Evolutionary conservation across 106 monocot species (phyloP).

Genomic region (Xerophyta viscosa): DNA sequence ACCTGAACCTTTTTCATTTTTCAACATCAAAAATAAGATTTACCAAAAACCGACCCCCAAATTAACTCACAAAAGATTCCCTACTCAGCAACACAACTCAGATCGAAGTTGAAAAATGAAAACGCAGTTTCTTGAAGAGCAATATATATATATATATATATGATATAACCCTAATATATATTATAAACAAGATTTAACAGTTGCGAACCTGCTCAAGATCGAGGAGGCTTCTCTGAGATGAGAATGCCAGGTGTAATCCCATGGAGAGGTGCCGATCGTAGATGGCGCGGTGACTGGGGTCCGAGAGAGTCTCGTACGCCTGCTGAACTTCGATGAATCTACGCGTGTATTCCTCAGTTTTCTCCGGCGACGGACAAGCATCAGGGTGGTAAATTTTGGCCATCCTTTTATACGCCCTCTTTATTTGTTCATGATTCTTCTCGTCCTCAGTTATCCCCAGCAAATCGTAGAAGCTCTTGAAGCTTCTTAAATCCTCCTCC

Average conservation of each 20-base stretch:
- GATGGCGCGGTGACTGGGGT: constrained; percentile 50
- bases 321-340: constrained; percentile 78
- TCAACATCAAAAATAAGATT: too few species aligned
- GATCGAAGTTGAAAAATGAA: too few species aligned
- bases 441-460: constrained; percentile 30
- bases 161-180: too few species aligned
- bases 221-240: neutral
- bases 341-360: constrained; percentile 52
- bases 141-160: too few species aligned
- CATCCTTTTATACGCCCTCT: constrained; percentile 49
- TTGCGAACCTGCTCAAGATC: neutral
- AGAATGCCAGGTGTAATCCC: constrained; percentile 52
- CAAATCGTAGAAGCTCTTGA: constrained; percentile 46
- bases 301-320: constrained; percentile 94
- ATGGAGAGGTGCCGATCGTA: constrained; percentile 63
- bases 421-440: constrained; percentile 34
- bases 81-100: too few species aligned
- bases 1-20: too few species aligned
- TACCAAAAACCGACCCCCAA: too few species aligned
- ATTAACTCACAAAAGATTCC: too few species aligned
- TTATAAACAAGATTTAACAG: too few species aligned
- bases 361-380: constrained; percentile 49
- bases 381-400: constrained; percentile 60
- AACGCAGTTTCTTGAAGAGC: too few species aligned
- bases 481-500: too few species aligned